Evolutionary conservation across 495 filamentous ascomycete genomes (phyloP), one percentile per base, ranked within the genome.

Genomic region (Lophiostoma macrostomum): DNA sequence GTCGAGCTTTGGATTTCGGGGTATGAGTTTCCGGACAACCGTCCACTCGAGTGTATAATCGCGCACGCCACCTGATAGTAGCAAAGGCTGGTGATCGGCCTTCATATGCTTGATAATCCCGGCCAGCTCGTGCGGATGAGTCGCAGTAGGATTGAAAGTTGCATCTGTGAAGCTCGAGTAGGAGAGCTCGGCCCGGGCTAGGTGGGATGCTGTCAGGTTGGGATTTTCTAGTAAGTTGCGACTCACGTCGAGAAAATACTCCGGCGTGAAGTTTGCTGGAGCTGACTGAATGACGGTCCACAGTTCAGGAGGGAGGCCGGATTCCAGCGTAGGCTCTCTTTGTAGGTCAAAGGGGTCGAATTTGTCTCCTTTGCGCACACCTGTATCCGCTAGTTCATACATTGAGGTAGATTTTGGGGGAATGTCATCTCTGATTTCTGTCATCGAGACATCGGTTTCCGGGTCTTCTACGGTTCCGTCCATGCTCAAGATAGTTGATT

Each of bases 101-200:
- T 67, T 67, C 46, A 73, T 29, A 24, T 70, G 65, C 30, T 61
- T 58, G 18, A 64, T 39, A 14, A 69, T 63, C 3, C 39, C 47
- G 12, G 54, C 55, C 14, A 63, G 53, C 4, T 55, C 44, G n/a
- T 63, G 38, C n/a, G 60, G 49, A 32, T 50, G 30, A 25, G 20
- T 16, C n/a, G 58, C 56, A 20, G 31, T 29, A 14, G 45, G 40
- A 39, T 53, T 47, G 44, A 55, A 58, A 10, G 61, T 50, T 8
- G 54, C 40, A 57, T 67, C 64, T 7, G 65, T 58, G 40, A 62
- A 55, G 58, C 74, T 80, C 56, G 85, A 75, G 48, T 76, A 80
- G 22, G 88, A 74, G 37, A 96, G 88, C 69, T 96, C 90, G 10
- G 91, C 90, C 18, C 91, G 81, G 64, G 94, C 90, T 2, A 96